phyloP scores from a whole-genome alignment of 2,329 filamentous ascomycete species.

The Zymoseptoria pseudotritici region DNA sequence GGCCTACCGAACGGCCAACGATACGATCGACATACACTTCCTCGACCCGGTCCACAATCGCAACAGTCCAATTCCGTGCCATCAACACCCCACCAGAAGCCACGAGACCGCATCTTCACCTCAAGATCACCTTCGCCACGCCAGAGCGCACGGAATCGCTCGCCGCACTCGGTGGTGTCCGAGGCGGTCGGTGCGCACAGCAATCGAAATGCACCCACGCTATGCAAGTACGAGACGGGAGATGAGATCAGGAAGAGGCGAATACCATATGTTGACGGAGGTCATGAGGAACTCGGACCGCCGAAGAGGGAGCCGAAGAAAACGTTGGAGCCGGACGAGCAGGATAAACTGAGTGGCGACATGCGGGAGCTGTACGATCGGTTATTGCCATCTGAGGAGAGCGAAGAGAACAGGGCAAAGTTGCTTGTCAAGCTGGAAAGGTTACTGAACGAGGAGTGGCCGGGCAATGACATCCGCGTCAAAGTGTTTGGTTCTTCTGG shows the following conservation, averaged over 20 bases:
- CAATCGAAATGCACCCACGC: conserved; percentile 50
- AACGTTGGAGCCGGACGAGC: conserved; percentile 63
- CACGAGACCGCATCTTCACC: conserved; percentile 71
- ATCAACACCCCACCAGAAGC: conserved; percentile 84
- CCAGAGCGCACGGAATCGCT: conserved; percentile 64
- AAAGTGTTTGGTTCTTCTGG: conserved; percentile 97
- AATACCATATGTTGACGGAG: conserved; percentile 78
- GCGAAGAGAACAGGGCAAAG: conserved; percentile 65
- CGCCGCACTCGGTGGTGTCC: conserved; percentile 82
- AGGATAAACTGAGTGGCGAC: conserved; percentile 67
- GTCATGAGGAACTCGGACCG: conserved; percentile 68
- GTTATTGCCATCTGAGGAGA: conserved; percentile 73
- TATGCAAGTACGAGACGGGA: conserved; percentile 82
- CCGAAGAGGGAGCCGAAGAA: conserved; percentile 62
- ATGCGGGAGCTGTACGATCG: conserved; percentile 79
- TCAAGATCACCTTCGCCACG: conserved; percentile 77
- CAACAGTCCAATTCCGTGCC: conserved; percentile 84
- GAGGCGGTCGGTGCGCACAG: conserved; percentile 67
- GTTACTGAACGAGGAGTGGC: conserved; percentile 86
- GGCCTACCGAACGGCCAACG: conserved; percentile 16
- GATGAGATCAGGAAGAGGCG: conserved; percentile 73
- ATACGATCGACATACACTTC: conserved; percentile 19
- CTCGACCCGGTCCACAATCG: conserved; percentile 20
- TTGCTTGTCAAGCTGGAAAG: conserved; percentile 83
- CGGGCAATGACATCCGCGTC: conserved; percentile 79